Percentiles rank a stretch among this genome's conserved stretches.
Evolutionary conservation across 1,284 basidiomycete species (phyloP).

Genomic region (Microbotryum intermedium): DNA sequence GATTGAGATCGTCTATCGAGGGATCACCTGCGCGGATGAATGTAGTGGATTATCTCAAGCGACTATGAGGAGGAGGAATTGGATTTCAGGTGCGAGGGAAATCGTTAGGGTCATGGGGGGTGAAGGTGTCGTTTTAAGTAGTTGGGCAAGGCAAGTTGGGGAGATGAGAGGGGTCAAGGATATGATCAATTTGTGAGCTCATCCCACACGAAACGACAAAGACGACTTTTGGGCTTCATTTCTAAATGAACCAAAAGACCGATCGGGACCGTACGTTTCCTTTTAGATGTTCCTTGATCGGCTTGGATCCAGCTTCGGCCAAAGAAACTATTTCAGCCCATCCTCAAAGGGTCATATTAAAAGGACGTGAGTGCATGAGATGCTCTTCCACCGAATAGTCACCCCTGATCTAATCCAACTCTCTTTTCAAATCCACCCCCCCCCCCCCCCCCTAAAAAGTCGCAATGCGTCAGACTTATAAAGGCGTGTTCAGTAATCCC

Average conservation of each 20-base stretch:
- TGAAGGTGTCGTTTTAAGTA: slow-evolving; percentile 58
- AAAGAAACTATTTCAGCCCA: slow-evolving; percentile 54
- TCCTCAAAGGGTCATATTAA: slow-evolving; percentile 57
- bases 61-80: slow-evolving; percentile 54
- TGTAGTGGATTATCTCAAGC: slow-evolving; percentile 33
- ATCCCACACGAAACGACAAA: no score
- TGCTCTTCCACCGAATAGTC: not conserved
- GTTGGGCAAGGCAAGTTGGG: slow-evolving; percentile 51
- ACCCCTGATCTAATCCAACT: not conserved
- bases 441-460: no score
- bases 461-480: slow-evolving; percentile 23
- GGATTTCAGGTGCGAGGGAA: slow-evolving; percentile 70
- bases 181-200: slow-evolving; percentile 61
- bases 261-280: no score
- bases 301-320: slow-evolving; percentile 55
- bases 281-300: slow-evolving; percentile 60
- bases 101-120: slow-evolving; percentile 66
- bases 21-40: slow-evolving; percentile 56
- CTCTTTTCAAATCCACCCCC: not conserved
- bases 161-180: slow-evolving; percentile 61
- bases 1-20: slow-evolving; percentile 70
- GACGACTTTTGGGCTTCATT: slow-evolving; percentile 21
- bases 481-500: slow-evolving; percentile 27
- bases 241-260: not conserved
- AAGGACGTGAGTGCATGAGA: slow-evolving; percentile 54